A percentile compares a stretch with the other conserved stretches of the same genome.
Conservation (phyloP, 73 alveolate species). For the Symbiodinium pilosum region DNA sequence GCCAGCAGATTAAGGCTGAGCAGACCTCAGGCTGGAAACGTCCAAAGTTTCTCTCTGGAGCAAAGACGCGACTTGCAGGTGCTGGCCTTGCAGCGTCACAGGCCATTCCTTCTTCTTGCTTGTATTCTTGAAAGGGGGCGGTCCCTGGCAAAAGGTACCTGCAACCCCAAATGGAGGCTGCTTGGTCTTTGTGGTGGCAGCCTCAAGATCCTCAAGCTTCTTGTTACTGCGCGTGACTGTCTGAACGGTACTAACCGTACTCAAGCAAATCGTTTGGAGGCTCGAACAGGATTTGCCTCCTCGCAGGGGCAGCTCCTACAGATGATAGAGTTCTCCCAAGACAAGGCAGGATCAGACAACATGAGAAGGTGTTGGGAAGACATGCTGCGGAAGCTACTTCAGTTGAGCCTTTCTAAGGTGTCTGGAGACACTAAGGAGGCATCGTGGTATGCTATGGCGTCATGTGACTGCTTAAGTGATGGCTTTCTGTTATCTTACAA, state of each 20-base stretch:
- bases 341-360: constrained; percentile 8
- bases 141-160: constrained; percentile 23
- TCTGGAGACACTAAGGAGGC: constrained; percentile 87
- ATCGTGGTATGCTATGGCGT: not conserved
- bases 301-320: constrained; percentile 86
- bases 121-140: not conserved
- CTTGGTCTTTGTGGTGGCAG: constrained; percentile 80
- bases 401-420: constrained; percentile 16
- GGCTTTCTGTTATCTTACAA: too few species aligned
- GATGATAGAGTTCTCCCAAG: constrained; percentile 94
- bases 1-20: not conserved
- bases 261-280: constrained; percentile 27
- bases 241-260: too few species aligned
- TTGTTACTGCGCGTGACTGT: too few species aligned
- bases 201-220: too few species aligned
- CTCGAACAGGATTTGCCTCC: constrained; percentile 85
- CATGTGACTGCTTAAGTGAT: too few species aligned
- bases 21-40: not conserved
- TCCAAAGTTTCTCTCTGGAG: not conserved
- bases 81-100: not conserved
- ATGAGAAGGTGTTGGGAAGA: not conserved
- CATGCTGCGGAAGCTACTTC: too few species aligned
- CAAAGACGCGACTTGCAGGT: not conserved
- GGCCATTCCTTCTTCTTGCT: not conserved
- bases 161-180: constrained; percentile 89